Base-by-base conservation (phyloP, 768 basidiomycete genomes). In the Daedaleopsis nitida region DNA sequence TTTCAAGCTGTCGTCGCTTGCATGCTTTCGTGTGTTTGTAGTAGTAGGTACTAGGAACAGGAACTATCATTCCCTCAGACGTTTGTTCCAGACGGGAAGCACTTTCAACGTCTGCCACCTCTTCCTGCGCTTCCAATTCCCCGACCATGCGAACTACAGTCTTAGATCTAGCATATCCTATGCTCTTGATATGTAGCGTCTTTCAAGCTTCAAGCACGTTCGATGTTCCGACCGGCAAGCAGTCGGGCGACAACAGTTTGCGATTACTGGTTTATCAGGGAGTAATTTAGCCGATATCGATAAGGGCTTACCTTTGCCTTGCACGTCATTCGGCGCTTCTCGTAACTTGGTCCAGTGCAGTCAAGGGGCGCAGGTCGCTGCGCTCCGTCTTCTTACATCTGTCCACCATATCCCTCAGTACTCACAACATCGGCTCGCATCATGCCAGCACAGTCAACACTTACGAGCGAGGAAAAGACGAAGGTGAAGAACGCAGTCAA, bases 381-480 rank as follows among this genome's bases (percentile, higher is more conserved):
- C 62, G 62, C 57, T 51, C 53, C 53, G 43, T 58, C 32, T 37
- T 16, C 51, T 42, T 52, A n/a, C 5, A 27, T 49, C 12, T 49
- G 27, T 52, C 50, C 44, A n/a, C 19, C 53, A 32, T 12, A 23
- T 37, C 43, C 1, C 42, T 32, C 7, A 6, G 6, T 11, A 17
- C 21, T 32, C 27, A 16, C 43, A 16, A n/a, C 42, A 4, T 19
- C 24, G 49, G 7, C 21, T 34, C 47, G 1, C 54, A 64, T 39
- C 52, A 95, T 94, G 93, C 89, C 92, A 14, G 75, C 86, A 13
- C 85, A 86, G 62, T 87, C 89, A 4, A 83, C 86, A 1, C 78
- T 96, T 32, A 83, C 81, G 19, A 72, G 79, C 37, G 88, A 88
- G 60, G 96, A 97, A 66, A 98, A 93, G 75, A 71, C 78, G 34